Evolutionary conservation across 352 stramenopile genomes (phyloP).

Genomic region (Phytophthora syringae): DNA sequence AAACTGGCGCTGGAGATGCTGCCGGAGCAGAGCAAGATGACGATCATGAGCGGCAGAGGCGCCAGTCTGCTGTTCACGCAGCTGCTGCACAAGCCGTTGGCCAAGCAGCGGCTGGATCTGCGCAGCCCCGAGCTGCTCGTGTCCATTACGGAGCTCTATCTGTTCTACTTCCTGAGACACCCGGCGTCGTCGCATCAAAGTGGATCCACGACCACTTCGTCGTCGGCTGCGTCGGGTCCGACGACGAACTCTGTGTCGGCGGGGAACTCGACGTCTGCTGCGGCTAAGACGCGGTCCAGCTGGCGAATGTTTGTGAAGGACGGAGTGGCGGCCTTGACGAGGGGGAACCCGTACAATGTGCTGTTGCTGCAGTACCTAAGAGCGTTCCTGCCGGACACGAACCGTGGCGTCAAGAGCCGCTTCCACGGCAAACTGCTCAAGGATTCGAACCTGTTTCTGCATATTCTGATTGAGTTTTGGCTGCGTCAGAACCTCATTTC

Average conservation of each 20-base stretch:
- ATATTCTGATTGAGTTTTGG: constrained; percentile 90
- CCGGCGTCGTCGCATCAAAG: constrained; percentile 74
- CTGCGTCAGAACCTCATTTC: constrained; percentile 89
- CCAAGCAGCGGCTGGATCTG: constrained; percentile 80
- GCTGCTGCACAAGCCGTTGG: constrained; percentile 80
- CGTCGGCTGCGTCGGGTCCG: constrained; percentile 24
- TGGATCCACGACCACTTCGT: constrained; percentile 34
- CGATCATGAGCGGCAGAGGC: constrained; percentile 69
- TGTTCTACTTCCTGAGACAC: constrained; percentile 88
- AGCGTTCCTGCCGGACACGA: constrained; percentile 78
- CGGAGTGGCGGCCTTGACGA: constrained; percentile 65
- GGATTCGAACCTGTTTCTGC: constrained; percentile 82
- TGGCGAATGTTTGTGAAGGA: constrained; percentile 80
- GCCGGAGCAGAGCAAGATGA: constrained; percentile 82
- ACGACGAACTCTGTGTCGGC: constrained; percentile 58
- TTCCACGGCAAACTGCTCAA: constrained; percentile 83
- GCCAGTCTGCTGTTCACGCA: constrained; percentile 83
- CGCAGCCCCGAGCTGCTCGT: constrained; percentile 81
- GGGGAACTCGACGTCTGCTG: too few relatives aligned
- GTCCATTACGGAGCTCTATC: constrained; percentile 84
- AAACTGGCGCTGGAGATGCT: constrained; percentile 83
- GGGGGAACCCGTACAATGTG: constrained; percentile 86
- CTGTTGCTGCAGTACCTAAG: constrained; percentile 83
- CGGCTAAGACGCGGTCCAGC: constrained; percentile 58
- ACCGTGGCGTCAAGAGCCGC: constrained; percentile 65